Conservation (phyloP, 2,329 filamentous ascomycete species). For the Trichoderma harzianum region DNA sequence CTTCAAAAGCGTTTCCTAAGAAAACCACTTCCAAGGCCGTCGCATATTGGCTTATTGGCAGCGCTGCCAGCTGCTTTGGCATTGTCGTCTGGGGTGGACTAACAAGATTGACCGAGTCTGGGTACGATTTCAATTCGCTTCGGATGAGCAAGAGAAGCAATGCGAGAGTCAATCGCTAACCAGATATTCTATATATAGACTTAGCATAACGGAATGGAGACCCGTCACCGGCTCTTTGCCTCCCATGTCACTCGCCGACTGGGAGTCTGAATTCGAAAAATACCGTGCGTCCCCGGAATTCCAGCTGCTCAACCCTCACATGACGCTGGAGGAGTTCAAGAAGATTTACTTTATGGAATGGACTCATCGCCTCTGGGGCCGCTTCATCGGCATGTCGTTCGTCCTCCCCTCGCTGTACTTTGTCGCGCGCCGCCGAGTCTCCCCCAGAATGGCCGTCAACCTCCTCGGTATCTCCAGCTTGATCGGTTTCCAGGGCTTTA, state of each 20-base stretch:
- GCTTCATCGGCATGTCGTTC: constrained; percentile 86
- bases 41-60: constrained; percentile 89
- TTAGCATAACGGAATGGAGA: constrained; percentile 98
- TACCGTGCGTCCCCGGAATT: constrained; percentile 94
- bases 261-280: constrained; percentile 90
- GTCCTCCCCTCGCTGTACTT: constrained; percentile 87
- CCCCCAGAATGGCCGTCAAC: constrained; percentile 70
- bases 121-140: constrained; percentile 52
- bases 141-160: no score
- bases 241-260: constrained; percentile 73
- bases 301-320: constrained; percentile 84
- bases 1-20: constrained; percentile 50
- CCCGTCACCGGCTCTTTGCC: constrained; percentile 91
- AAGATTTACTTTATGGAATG: constrained; percentile 99
- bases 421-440: constrained; percentile 74
- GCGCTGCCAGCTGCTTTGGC: constrained; percentile 89
- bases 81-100: constrained; percentile 94
- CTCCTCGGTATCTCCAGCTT: constrained; percentile 80
- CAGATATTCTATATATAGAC: constrained; percentile 45
- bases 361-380: constrained; percentile 91
- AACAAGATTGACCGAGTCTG: constrained; percentile 91
- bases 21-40: constrained; percentile 71
- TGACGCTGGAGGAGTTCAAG: constrained; percentile 93
- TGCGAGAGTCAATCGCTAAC: not conserved
- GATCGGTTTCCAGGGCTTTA: constrained; percentile 91